Conservation (phyloP, 176 grass and related monocot genomes). For the Oryza glaberrima region DNA sequence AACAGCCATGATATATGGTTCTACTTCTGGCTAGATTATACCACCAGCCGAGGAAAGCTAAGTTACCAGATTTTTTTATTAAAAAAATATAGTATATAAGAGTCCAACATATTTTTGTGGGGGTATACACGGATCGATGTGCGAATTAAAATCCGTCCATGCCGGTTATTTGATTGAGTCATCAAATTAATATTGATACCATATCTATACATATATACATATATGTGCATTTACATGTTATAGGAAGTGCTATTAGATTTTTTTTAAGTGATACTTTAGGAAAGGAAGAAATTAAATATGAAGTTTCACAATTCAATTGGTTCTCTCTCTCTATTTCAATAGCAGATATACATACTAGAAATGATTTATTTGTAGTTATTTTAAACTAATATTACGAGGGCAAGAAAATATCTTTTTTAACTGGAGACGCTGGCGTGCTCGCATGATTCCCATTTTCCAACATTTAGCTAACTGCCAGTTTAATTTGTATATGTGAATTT, state of each 20-base stretch:
- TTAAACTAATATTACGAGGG: neutral
- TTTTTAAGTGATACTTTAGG: neutral
- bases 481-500: neutral
- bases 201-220: too few relatives aligned
- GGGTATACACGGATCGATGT: too few relatives aligned
- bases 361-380: neutral
- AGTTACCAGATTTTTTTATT: too few relatives aligned
- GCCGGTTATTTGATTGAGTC: neutral
- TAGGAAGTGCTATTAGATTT: too few relatives aligned
- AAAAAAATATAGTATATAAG: neutral
- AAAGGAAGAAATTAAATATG: neutral
- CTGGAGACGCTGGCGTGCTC: too few relatives aligned
- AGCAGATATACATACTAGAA: neutral
- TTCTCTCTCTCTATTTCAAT: neutral
- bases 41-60: too few relatives aligned
- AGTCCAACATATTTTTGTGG: neutral
- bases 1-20: neutral
- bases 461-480: neutral
- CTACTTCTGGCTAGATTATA: neutral
- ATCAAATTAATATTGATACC: neutral
- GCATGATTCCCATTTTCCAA: too few relatives aligned
- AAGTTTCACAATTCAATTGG: neutral
- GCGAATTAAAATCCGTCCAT: neutral
- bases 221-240: too few relatives aligned
- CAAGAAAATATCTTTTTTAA: too few relatives aligned